Conservation (phyloP, 345 rosid genomes). For the Lumnitzera racemosa region DNA sequence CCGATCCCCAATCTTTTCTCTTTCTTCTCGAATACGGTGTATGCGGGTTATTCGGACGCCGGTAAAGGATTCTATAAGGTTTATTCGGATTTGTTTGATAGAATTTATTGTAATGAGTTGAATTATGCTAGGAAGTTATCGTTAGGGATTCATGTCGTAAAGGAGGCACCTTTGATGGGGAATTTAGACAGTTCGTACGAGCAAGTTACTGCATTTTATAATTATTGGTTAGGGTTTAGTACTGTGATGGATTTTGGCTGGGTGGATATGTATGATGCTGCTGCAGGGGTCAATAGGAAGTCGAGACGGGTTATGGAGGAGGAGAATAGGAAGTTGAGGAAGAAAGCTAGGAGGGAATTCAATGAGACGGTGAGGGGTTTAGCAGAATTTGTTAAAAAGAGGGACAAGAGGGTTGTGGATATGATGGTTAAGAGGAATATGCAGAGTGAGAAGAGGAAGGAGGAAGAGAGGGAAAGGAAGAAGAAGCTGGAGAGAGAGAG, state of each 20-base stretch:
- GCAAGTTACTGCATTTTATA: slow-evolving; percentile 83
- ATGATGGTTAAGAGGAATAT: slow-evolving; percentile 62
- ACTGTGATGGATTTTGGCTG: slow-evolving; percentile 89
- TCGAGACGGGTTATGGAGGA: slow-evolving; percentile 90
- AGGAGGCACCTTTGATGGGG: slow-evolving; percentile 88
- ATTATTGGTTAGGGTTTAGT: slow-evolving; percentile 71
- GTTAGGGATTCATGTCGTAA: slow-evolving; percentile 38
- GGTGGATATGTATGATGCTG: slow-evolving; percentile 72
- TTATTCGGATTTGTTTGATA: slow-evolving; percentile 61
- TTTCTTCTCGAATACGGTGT: slow-evolving; percentile 67
- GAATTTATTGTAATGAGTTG: slow-evolving; percentile 53
- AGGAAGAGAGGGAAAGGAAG: slow-evolving; percentile 59
- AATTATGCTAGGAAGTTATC: slow-evolving; percentile 55
- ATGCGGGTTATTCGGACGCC: slow-evolving; percentile 56
- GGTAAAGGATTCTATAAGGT: slow-evolving; percentile 84
- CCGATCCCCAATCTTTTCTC: slow-evolving; percentile 71
- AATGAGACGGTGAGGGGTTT: slow-evolving; percentile 74
- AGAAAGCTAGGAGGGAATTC: slow-evolving; percentile 73
- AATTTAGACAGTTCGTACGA: slow-evolving; percentile 61
- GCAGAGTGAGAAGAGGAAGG: slow-evolving; percentile 62
- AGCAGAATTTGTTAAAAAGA: slow-evolving; percentile 85
- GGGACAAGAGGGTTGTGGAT: slow-evolving; percentile 87
- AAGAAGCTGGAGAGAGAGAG: slow-evolving; percentile 72
- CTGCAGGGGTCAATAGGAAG: slow-evolving; percentile 63
- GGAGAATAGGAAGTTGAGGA: slow-evolving; percentile 83